Percentiles rank a stretch among this genome's conserved stretches.
Evolutionary conservation across 2,329 filamentous ascomycete genomes (phyloP).

Genomic region (Spiromastix sp.): DNA sequence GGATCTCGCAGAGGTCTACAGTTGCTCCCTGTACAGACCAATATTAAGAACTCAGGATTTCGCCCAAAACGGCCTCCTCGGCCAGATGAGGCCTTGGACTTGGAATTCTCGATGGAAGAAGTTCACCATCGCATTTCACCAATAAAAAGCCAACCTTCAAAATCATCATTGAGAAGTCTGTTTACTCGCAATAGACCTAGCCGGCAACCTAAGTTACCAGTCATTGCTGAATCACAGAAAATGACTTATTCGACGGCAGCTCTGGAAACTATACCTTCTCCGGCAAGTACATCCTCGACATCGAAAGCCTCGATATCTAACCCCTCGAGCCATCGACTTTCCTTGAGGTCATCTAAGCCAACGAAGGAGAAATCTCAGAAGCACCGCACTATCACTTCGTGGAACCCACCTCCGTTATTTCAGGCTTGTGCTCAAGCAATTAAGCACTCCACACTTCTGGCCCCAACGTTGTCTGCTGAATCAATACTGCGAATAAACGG

Average conservation of each 20-base stretch:
- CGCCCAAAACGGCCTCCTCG: slow-evolving; percentile 11
- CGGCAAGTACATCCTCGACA: slow-evolving; percentile 17
- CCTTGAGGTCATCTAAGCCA: slow-evolving; percentile 13
- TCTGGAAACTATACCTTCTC: slow-evolving; percentile 15
- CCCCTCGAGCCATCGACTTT: slow-evolving; percentile 16
- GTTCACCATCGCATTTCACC: slow-evolving; percentile 22
- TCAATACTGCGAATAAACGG: slow-evolving; percentile 50
- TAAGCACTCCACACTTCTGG: slow-evolving; percentile 60
- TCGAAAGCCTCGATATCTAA: slow-evolving; percentile 19
- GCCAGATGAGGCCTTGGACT: slow-evolving; percentile 5
- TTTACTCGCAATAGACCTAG: slow-evolving; percentile 27
- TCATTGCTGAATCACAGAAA: slow-evolving; percentile 22
- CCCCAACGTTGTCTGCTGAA: slow-evolving; percentile 59
- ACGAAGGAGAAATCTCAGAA: slow-evolving; percentile 17
- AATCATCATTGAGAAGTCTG: slow-evolving; percentile 26
- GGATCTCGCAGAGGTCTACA: slow-evolving; percentile 28
- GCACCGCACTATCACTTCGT: slow-evolving; percentile 27
- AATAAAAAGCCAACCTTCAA: slow-evolving; percentile 26
- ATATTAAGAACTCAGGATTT: slow-evolving; percentile 10
- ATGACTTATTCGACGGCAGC: slow-evolving; percentile 11
- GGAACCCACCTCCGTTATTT: slow-evolving; percentile 68
- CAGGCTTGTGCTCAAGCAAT: slow-evolving; percentile 78
- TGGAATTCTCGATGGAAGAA: slow-evolving; percentile 20
- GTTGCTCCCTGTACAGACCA: slow-evolving; percentile 28
- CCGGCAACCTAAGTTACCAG: slow-evolving; percentile 20